A percentile compares a stretch with the other conserved stretches of the same genome.
phyloP scores from a whole-genome alignment of 1,284 basidiomycete species.

The Sporisorium scitamineum region DNA sequence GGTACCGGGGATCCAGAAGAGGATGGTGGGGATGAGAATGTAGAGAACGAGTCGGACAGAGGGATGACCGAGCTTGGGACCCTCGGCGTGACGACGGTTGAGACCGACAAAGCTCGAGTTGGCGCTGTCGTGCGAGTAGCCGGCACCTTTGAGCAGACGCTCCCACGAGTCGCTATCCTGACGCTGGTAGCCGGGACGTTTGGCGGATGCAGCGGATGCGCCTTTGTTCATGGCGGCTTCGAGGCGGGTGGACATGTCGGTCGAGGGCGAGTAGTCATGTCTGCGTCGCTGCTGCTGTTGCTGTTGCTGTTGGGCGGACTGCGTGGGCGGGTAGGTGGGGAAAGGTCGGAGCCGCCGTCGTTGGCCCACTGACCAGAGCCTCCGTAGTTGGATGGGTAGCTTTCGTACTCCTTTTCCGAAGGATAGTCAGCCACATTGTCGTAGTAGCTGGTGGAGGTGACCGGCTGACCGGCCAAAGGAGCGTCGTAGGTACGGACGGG shows the following conservation, averaged over 20 bases:
- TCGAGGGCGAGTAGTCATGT: constrained; percentile 28
- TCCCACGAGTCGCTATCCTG: constrained; percentile 56
- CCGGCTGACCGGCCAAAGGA: constrained; percentile 35
- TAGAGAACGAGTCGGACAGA: constrained; percentile 39
- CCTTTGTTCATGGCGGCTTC: constrained; percentile 15
- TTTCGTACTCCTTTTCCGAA: constrained; percentile 41
- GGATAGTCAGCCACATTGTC: constrained; percentile 28
- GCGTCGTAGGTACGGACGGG: constrained; percentile 37
- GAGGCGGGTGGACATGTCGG: constrained; percentile 25
- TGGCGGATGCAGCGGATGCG: constrained; percentile 9
- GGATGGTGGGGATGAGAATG: constrained; percentile 49
- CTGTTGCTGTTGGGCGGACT: background rate
- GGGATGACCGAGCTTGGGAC: constrained; percentile 22
- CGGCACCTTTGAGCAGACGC: constrained; percentile 47
- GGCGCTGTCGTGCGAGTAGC: constrained; percentile 39
- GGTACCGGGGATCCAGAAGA: constrained; percentile 74
- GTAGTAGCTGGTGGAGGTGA: constrained; percentile 32
- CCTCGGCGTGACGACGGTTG: constrained; percentile 22
- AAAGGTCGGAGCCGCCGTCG: constrained; percentile 23
- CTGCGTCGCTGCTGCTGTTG: constrained; percentile 8
- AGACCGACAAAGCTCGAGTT: constrained; percentile 52
- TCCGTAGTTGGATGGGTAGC: constrained; percentile 33
- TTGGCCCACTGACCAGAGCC: constrained; percentile 39
- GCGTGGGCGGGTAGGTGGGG: constrained; percentile 32
- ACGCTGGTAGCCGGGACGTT: constrained; percentile 29